A percentile compares a stretch with the other conserved stretches of the same genome.
Conservation (phyloP, 371 early-diverging fungal genomes). For the Batkoa obscura region DNA sequence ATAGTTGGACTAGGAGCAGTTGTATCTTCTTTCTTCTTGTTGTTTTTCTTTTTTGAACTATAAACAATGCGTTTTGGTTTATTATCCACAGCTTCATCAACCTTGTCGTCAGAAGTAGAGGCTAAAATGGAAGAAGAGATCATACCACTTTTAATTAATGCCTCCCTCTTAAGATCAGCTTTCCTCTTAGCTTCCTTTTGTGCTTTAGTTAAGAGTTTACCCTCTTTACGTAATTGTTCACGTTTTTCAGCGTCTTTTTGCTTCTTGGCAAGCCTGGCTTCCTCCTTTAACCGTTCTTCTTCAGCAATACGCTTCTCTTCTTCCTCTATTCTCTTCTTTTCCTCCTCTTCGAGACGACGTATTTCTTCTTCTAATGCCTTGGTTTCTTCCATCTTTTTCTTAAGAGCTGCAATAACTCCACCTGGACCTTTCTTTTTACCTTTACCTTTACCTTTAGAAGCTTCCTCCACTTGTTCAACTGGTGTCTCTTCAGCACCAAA, state of each 20-base stretch:
- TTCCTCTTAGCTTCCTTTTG: slow-evolving; percentile 70
- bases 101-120: slow-evolving; percentile 13
- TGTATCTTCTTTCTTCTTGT: slow-evolving; percentile 14
- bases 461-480: slow-evolving; percentile 14
- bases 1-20: not conserved
- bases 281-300: slow-evolving; percentile 32
- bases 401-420: slow-evolving; percentile 39
- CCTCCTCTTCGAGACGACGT: slow-evolving; percentile 29
- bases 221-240: slow-evolving; percentile 80
- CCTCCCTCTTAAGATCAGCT: slow-evolving; percentile 53
- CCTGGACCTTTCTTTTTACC: slow-evolving; percentile 25
- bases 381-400: slow-evolving; percentile 41
- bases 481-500: slow-evolving; percentile 6
- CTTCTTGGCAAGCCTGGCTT: slow-evolving; percentile 37
- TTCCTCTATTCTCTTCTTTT: slow-evolving; percentile 24
- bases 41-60: slow-evolving; percentile 35
- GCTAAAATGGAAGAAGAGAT: slow-evolving; percentile 52
- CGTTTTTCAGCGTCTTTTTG: slow-evolving; percentile 58
- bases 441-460: slow-evolving; percentile 16
- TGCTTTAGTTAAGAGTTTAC: slow-evolving; percentile 81
- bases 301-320: slow-evolving; percentile 29
- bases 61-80: slow-evolving; percentile 28
- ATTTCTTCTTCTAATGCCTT: slow-evolving; percentile 32
- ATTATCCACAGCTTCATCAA: slow-evolving; percentile 11
- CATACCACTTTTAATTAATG: slow-evolving; percentile 56